phyloP scores from a whole-genome alignment of 2,329 filamentous ascomycete genomes.

The Diplocarpon rosae region DNA sequence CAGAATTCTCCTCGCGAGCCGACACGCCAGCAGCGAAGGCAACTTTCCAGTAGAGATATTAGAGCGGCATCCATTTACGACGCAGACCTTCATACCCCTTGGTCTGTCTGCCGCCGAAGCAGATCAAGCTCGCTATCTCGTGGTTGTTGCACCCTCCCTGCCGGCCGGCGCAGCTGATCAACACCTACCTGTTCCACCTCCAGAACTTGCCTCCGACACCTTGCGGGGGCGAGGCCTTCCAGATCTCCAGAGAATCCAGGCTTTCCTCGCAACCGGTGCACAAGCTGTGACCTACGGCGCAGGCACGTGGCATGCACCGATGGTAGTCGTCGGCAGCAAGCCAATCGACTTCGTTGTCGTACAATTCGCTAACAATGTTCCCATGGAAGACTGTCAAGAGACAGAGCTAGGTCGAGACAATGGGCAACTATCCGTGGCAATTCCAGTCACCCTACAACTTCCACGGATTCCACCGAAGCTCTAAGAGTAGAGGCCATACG shows the following conservation, averaged over 20 bases:
- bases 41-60: slow-evolving; percentile 61
- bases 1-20: slow-evolving; percentile 30
- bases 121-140: slow-evolving; percentile 53
- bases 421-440: not conserved
- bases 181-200: slow-evolving; percentile 31
- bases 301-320: slow-evolving; percentile 91
- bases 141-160: slow-evolving; percentile 77
- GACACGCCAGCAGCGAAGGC: slow-evolving; percentile 14
- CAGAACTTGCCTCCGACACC: not conserved
- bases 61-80: slow-evolving; percentile 87
- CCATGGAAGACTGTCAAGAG: slow-evolving; percentile 80
- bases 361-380: slow-evolving; percentile 79
- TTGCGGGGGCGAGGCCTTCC: slow-evolving; percentile 40
- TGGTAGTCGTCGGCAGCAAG: slow-evolving; percentile 68
- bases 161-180: slow-evolving; percentile 32
- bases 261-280: slow-evolving; percentile 65
- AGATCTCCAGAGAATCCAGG: slow-evolving; percentile 57
- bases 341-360: slow-evolving; percentile 79
- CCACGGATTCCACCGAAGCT: no score
- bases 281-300: slow-evolving; percentile 88
- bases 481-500: no score
- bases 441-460: not conserved
- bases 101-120: slow-evolving; percentile 37
- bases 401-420: slow-evolving; percentile 30
- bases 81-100: slow-evolving; percentile 84